phyloP scores from a whole-genome alignment of 2,329 filamentous ascomycete genomes.

The Furcasterigmium sp. region DNA sequence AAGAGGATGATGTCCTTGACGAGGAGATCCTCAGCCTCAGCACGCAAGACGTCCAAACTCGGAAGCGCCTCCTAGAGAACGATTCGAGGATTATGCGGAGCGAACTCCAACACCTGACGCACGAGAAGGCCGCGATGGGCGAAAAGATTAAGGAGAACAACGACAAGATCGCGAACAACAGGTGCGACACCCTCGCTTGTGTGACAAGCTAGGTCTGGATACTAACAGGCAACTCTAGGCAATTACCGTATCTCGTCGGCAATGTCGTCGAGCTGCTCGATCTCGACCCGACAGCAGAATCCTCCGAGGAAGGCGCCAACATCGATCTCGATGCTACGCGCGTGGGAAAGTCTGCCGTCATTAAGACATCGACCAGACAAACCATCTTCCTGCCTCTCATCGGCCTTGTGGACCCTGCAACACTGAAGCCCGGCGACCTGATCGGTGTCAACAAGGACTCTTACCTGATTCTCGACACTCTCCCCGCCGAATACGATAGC shows the following conservation, averaged over 20 bases:
- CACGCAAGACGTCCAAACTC: constrained; percentile 90
- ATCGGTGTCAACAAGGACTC: constrained; percentile 99
- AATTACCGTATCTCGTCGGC: constrained; percentile 95
- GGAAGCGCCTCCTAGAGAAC: constrained; percentile 90
- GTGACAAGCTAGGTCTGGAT: neutral
- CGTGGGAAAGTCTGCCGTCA: constrained; percentile 96
- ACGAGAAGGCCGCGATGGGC: constrained; percentile 93
- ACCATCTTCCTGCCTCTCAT: constrained; percentile 98
- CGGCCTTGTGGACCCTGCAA: constrained; percentile 90
- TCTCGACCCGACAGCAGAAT: constrained; percentile 92
- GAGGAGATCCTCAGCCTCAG: constrained; percentile 88
- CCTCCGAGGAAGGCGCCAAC: constrained; percentile 95
- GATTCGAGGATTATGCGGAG: constrained; percentile 98
- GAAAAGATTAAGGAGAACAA: constrained; percentile 99
- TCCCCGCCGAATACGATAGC: constrained; percentile 97
- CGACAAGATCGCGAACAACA: constrained; percentile 99
- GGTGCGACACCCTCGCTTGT: constrained; percentile 46
- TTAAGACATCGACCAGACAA: constrained; percentile 97
- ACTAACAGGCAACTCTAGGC: constrained; percentile 48
- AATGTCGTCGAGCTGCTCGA: constrained; percentile 98
- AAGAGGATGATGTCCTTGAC: constrained; percentile 79
- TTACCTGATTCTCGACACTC: constrained; percentile 91
- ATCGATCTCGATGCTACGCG: constrained; percentile 96
- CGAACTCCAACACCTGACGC: constrained; percentile 87
- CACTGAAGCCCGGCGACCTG: constrained; percentile 89